Evolutionary conservation across 2,329 filamentous ascomycete genomes (phyloP).

Genomic region (Periglandula ipomoeae): DNA sequence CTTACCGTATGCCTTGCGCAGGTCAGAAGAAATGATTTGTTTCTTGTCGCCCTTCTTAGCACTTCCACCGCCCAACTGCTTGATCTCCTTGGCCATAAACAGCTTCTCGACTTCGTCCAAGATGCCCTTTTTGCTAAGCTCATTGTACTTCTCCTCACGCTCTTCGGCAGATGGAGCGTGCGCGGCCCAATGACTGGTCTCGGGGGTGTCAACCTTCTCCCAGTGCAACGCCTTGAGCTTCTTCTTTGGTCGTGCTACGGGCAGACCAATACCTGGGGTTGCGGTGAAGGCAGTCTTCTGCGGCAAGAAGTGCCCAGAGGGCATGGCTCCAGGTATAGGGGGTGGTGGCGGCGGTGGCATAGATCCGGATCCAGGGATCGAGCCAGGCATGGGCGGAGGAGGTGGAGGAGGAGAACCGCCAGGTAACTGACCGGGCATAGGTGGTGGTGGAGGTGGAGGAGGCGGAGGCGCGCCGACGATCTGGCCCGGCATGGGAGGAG

Average conservation of each 20-base stretch:
- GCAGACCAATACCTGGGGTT: slow-evolving; percentile 54
- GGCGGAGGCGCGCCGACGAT: not conserved
- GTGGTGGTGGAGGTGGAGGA: slow-evolving; percentile 22
- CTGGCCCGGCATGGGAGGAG: slow-evolving; percentile 38
- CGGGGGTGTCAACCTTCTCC: slow-evolving; percentile 93
- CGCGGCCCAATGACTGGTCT: slow-evolving; percentile 86
- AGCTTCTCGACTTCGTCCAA: slow-evolving; percentile 95
- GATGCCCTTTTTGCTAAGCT: slow-evolving; percentile 88
- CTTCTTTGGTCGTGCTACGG: slow-evolving; percentile 88
- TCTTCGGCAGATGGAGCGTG: slow-evolving; percentile 79
- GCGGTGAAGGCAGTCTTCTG: slow-evolving; percentile 48
- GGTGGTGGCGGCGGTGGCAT: slow-evolving; percentile 50
- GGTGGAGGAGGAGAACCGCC: slow-evolving; percentile 22
- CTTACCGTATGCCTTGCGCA: slow-evolving; percentile 77
- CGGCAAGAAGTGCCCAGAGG: slow-evolving; percentile 65
- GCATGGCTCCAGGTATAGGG: slow-evolving; percentile 56
- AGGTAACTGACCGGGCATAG: slow-evolving; percentile 27
- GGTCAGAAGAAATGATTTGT: slow-evolving; percentile 84
- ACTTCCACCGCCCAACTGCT: slow-evolving; percentile 62
- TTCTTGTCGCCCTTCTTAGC: slow-evolving; percentile 92
- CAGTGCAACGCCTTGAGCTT: slow-evolving; percentile 99
- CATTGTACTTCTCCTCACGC: slow-evolving; percentile 91
- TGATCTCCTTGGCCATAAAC: slow-evolving; percentile 96
- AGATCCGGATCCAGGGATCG: slow-evolving; percentile 29
- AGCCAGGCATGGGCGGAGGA: slow-evolving; percentile 32